These are phyloP conservation scores for Fusarium proliferatum DNA, from an alignment of 2,329 filamentous ascomycete genomes.

Conservation along the genomic window DNA sequence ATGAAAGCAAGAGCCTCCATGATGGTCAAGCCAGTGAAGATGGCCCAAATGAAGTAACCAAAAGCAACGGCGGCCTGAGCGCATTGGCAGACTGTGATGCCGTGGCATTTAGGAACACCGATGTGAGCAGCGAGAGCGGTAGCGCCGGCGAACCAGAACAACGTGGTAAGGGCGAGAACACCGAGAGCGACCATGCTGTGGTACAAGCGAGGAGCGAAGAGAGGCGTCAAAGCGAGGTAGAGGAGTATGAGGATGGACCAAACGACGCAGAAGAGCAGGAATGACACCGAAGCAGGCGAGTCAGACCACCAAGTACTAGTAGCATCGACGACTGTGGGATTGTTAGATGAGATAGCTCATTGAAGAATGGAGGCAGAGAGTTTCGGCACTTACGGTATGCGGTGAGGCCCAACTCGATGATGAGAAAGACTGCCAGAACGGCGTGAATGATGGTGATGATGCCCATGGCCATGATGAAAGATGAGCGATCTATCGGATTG, in stretches of 20 bases:
- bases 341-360: conserved; percentile 14
- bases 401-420: conserved; percentile 80
- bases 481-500: not conserved
- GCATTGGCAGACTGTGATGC: conserved; percentile 65
- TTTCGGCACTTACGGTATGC: conserved; percentile 70
- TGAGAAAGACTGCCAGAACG: conserved; percentile 73
- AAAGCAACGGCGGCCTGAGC: conserved; percentile 74
- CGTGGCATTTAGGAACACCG: conserved; percentile 65
- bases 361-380: not conserved
- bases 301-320: not conserved
- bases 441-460: conserved; percentile 73
- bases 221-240: conserved; percentile 76
- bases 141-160: conserved; percentile 92
- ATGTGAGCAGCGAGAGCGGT: conserved; percentile 78
- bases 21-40: conserved; percentile 60
- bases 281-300: conserved; percentile 51
- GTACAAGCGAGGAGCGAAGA: conserved; percentile 69
- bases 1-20: conserved; percentile 59
- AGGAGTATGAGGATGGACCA: conserved; percentile 79
- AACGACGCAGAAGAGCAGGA: conserved; percentile 81
- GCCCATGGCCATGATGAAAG: conserved; percentile 59
- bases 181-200: conserved; percentile 74
- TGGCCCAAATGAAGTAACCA: conserved; percentile 71
- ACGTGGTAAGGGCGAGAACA: conserved; percentile 77
- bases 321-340: conserved; percentile 44